phyloP scores from a whole-genome alignment of 1,284 basidiomycete species.

The Athelia psychrophila region DNA sequence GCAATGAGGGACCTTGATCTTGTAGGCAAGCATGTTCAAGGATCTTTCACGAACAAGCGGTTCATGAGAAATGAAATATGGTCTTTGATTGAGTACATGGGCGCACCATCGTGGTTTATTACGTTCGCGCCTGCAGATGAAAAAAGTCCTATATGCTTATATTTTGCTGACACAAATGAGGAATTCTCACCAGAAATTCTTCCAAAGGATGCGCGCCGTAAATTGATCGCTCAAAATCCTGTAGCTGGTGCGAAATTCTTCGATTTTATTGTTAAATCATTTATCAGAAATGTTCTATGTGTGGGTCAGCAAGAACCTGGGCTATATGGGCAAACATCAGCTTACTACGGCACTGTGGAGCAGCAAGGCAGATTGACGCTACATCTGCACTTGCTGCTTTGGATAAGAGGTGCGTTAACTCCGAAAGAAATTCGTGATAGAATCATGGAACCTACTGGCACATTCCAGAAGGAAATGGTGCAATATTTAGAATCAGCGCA shows the following conservation, averaged over 20 bases:
- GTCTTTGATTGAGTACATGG: slow-evolving; percentile 25
- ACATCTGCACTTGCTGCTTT: slow-evolving; percentile 31
- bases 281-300: slow-evolving; percentile 30
- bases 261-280: slow-evolving; percentile 23
- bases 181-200: slow-evolving; percentile 7
- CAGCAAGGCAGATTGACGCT: slow-evolving; percentile 32
- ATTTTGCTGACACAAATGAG: slow-evolving; percentile 21
- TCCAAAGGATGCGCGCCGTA: slow-evolving; percentile 7
- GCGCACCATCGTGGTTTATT: slow-evolving; percentile 34
- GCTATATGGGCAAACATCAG: slow-evolving; percentile 27
- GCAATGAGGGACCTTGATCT: slow-evolving; percentile 31
- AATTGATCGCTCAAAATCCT: slow-evolving; percentile 25
- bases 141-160: slow-evolving; percentile 26
- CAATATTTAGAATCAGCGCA: slow-evolving; percentile 20
- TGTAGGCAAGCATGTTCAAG: slow-evolving; percentile 25
- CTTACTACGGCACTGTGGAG: slow-evolving; percentile 34
- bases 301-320: slow-evolving; percentile 16
- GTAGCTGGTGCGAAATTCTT: slow-evolving; percentile 27
- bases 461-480: slow-evolving; percentile 22
- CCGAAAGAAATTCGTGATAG: slow-evolving; percentile 27
- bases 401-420: slow-evolving; percentile 20
- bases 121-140: slow-evolving; percentile 32
- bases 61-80: slow-evolving; percentile 30
- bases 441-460: slow-evolving; percentile 18
- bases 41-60: slow-evolving; percentile 29